Evolutionary conservation across 1,284 basidiomycete species (phyloP), one percentile per base, ranked within the genome.

Genomic region (Malassezia japonica): DNA sequence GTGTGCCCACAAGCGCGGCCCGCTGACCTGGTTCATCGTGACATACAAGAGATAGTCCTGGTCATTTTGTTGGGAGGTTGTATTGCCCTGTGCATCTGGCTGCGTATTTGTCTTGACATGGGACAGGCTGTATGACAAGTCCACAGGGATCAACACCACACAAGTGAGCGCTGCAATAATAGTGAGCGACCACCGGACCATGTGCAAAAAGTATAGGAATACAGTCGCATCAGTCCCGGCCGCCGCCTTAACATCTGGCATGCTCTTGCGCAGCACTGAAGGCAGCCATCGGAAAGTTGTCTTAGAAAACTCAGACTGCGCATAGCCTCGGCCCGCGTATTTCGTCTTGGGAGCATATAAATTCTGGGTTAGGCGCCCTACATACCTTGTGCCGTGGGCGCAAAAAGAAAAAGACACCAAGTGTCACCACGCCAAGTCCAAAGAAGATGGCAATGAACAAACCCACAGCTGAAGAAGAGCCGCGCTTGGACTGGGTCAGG

Each of bases 201-300:
- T 83, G 55, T 89, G 83, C 24, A 85, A 79, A 73, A 98, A 95
- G 20, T 91, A 84, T 16, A 99, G 81, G 74, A 87, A 99, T 12
- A 86, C 81, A 43, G 89, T 84, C 0, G 91, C 92, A 72, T 99
- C 94, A 18, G 95, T 62, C 27, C 79, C 92, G 65, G 62, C 57
- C 36, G 72, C 62, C 33, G 39, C 15, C 49, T 49, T 36, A 48
- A 58, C 42, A 34, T 47, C 16, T 53, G 16, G 15, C 2, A 42
- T 20, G 40, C 13, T 21, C 13, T 9, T 28, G 20, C 40, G 3
- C n/a, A 42, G 16, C 7, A 42, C 28, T 6, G 16, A 21, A 13
- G 40, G 31, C 6, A 42, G n/a, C 40, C 40, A 42, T 3, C 40
- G 27, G n/a, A 42, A 20, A 10, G 20, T 31, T 10, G 18, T 16